Evolutionary conservation across 805 yeast genomes (phyloP).

Genomic region (Lipomyces sp.): DNA sequence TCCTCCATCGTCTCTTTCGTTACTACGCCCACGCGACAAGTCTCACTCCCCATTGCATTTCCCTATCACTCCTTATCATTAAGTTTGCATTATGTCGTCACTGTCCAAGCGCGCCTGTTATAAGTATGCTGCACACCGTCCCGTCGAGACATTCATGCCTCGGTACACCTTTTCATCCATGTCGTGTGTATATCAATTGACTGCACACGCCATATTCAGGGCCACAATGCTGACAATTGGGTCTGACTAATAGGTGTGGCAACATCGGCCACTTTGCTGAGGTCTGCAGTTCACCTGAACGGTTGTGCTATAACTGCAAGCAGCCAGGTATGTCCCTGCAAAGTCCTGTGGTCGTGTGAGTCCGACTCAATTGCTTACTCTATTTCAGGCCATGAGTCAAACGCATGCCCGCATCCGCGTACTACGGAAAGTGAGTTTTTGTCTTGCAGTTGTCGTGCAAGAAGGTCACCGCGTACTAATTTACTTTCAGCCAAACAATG

Average conservation of each 20-base stretch:
- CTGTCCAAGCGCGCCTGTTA: constrained; percentile 30
- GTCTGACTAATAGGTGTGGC: constrained; percentile 59
- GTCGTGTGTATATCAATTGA: too few relatives aligned
- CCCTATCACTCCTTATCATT: background rate
- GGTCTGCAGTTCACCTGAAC: constrained; percentile 73
- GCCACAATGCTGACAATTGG: background rate
- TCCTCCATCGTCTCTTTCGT: too few relatives aligned
- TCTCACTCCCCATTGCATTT: background rate
- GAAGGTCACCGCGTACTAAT: background rate
- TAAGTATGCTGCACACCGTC: constrained; percentile 20
- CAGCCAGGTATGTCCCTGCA: constrained; percentile 49
- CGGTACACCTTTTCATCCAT: too few relatives aligned
- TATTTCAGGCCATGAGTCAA: constrained; percentile 64
- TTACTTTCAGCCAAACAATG: constrained; percentile 26
- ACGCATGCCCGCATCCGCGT: constrained; percentile 83
- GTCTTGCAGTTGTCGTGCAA: background rate
- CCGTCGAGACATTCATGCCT: too few relatives aligned
- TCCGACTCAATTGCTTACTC: background rate
- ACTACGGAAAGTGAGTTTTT: constrained; percentile 60
- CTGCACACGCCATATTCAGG: background rate
- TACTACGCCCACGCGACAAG: too few relatives aligned
- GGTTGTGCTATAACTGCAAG: constrained; percentile 90
- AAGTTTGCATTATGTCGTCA: constrained; percentile 26
- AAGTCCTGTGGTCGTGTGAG: background rate
- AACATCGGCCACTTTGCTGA: constrained; percentile 90